Evolutionary conservation across 768 basidiomycete species (phyloP), one percentile per base, ranked within the genome.

Genomic region (Flagelloscypha sp.): DNA sequence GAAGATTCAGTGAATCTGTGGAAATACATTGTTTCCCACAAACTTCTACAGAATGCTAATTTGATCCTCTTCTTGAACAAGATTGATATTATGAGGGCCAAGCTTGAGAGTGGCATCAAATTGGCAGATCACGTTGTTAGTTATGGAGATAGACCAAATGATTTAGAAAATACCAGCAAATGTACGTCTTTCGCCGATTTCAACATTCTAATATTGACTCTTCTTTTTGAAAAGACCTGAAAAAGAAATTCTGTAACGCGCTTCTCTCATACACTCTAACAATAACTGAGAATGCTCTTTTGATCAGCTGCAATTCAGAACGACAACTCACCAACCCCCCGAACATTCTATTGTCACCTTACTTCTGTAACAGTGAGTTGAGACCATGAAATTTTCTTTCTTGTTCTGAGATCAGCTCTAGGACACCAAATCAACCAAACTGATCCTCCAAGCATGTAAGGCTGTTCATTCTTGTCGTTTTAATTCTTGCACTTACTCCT

Each of bases 61-160:
- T 62, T 86, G 22, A 79, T 87, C 41, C 64, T 87, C 30, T 88
- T 87, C 62, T 62, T 88, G 35, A 88, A 87, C 60, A 88, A 88
- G 53, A 79, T 79, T 40, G 84, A 86, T 48, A 80, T 86, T 40
- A 58, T 87, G 36, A 72, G 71, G 41, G 47, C 64, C 29, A 86
- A 86, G 48, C 70, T 86, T 8, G 57, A 61, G 13, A 65, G 79
- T 1, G 84, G 84, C 20, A 67, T 82, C 38, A 66, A 67, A 40
- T 58, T 86, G 20, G 57, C 66, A 22, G 76, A 79, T 50, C 81
- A 79, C 46, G 81, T 86, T 20, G 70, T 79, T 30, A 82, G 78
- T 30, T 86, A 79, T 48, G 73, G 70, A 7, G 71, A 78, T 38
- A 68, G 81, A 30, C 61, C 72, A 15, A 86, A 86, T 35, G 79